Conservation (phyloP, 108 stramenopile species). For the Skeletonema menzelii region DNA sequence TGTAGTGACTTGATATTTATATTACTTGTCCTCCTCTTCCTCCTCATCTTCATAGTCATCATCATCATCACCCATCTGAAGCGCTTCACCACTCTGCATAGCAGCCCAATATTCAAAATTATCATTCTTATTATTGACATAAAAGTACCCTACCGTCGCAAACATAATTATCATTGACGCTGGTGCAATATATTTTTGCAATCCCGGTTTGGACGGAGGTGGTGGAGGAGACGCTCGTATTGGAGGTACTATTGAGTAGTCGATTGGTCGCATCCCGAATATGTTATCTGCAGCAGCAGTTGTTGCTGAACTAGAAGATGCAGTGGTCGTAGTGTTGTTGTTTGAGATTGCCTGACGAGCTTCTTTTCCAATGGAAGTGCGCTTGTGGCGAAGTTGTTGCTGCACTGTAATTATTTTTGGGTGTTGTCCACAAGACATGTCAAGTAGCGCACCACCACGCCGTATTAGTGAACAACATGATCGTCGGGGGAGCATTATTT, state of each 20-base stretch:
- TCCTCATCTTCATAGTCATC: slow-evolving; percentile 52
- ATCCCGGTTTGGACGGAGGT: slow-evolving; percentile 42
- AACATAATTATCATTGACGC: not conserved
- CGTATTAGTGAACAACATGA: slow-evolving; percentile 1
- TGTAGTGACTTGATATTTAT: no score
- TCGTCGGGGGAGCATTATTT: not conserved
- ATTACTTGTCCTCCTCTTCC: not conserved
- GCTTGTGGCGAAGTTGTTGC: not conserved
- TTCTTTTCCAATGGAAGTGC: not conserved
- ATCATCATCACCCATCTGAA: slow-evolving; percentile 40
- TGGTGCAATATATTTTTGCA: slow-evolving; percentile 32
- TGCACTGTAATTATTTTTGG: not conserved
- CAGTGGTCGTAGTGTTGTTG: not conserved
- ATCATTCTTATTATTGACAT: slow-evolving; percentile 58
- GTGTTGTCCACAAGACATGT: not conserved
- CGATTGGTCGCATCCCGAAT: slow-evolving; percentile 49
- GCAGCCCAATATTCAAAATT: slow-evolving; percentile 50
- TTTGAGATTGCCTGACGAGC: not conserved
- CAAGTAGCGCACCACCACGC: not conserved
- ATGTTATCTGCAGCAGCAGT: slow-evolving; percentile 2
- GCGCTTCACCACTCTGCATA: slow-evolving; percentile 45
- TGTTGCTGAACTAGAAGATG: not conserved
- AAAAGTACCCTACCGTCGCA: slow-evolving; percentile 38
- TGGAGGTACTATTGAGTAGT: slow-evolving; percentile 44
- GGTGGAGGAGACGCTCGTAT: slow-evolving; percentile 39